Base-by-base conservation (phyloP, 352 stramenopile species). In the Pythium monospermum region DNA sequence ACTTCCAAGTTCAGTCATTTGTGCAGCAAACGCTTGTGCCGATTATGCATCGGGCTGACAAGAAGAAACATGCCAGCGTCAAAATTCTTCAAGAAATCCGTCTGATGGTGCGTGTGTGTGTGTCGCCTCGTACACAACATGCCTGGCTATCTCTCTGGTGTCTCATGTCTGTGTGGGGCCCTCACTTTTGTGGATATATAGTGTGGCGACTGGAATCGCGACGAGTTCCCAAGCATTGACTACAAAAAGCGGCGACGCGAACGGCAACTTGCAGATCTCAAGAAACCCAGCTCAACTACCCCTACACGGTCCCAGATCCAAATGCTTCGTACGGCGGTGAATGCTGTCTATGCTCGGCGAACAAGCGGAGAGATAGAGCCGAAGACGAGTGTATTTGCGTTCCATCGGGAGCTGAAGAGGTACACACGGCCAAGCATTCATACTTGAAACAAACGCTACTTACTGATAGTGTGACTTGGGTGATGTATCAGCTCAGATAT, bases 1-100 rank as follows among this genome's bases (percentile, higher is more conserved):
- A 96, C 48, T 54, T 67, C 5, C 46, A 61, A 8, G 62, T 88
- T 18, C 86, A 96, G 53, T 50, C 69, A 25, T 87, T 95, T 54
- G 61, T 85, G 5, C 80, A 94, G 57, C 73, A 85, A 48, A 81
- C 76, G 7, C 50, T 94, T 0, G 48, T 94, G 19, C 70, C 81
- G 8, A 80, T 93, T 25, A 55, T 96, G 0, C 85, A 96, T 54
- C 61, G 83, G 49, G 74, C 86, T 12, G 82, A 95, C 53, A 96
- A 96, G 57, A 82, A 87, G 7, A 91, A 87, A 22, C 46, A 87
- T 2, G 56, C 60, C 5, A 85, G 84, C 49, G 61, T 78, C 4
- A 85, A 77, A 36, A 43, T 75, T 2, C 57, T 95, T 16, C 77
- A 94, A 31, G 78, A 95, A 27, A 59, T 91, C 39, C 69, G 79